These are phyloP conservation scores for Dendrobium catenatum DNA, from an alignment of 106 monocot genomes.

Conservation along the genomic window DNA sequence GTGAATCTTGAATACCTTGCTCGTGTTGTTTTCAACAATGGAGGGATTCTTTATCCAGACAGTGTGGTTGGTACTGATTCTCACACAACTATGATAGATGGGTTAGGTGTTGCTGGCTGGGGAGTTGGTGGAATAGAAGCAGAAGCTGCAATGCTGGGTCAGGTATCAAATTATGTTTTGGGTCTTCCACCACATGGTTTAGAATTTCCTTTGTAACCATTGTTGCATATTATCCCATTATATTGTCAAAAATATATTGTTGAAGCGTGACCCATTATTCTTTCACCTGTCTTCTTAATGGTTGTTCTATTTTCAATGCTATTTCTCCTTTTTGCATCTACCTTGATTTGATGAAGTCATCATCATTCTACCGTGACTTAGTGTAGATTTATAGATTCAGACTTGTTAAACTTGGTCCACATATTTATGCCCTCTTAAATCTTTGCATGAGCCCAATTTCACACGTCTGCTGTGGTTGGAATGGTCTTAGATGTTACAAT, in stretches of 20 bases:
- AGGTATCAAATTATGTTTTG: constrained; percentile 34
- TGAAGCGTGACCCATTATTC: background rate
- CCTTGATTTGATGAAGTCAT: background rate
- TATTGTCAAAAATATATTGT: background rate
- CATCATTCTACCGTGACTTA: background rate
- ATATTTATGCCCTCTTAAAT: background rate
- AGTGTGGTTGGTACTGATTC: constrained; percentile 97
- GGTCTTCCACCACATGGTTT: background rate
- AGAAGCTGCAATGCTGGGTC: constrained; percentile 96
- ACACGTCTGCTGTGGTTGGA: background rate
- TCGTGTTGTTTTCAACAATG: constrained; percentile 81
- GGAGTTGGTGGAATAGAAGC: constrained; percentile 94
- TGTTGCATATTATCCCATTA: background rate
- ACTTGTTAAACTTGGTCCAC: too few relatives aligned
- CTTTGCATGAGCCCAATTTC: background rate
- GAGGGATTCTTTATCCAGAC: constrained; percentile 77
- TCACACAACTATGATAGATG: constrained; percentile 98
- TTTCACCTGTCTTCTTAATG: too few relatives aligned
- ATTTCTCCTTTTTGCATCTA: background rate
- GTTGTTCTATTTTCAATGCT: too few relatives aligned
- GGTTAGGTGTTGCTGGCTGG: constrained; percentile 80
- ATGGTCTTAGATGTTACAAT: background rate
- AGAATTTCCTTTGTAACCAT: background rate
- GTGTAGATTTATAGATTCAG: background rate
- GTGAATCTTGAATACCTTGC: constrained; percentile 97